Conservation (phyloP, 2,329 filamentous ascomycete species). For the Dactylellina cionopaga region DNA sequence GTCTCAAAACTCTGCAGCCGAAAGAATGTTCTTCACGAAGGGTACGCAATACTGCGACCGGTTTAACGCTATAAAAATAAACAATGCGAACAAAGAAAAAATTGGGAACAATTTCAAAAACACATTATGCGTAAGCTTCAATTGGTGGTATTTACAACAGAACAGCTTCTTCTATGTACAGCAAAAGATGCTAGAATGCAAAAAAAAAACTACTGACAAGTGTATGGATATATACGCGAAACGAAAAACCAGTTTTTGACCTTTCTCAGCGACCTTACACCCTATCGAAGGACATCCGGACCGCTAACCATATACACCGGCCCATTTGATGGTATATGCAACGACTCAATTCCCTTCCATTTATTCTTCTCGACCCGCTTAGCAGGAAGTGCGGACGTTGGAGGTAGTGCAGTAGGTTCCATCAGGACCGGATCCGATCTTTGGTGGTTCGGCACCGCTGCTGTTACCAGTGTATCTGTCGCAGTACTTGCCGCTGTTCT, state of each 20-base stretch:
- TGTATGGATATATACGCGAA: background rate
- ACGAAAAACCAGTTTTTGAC: too few relatives aligned
- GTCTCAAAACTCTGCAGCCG: too few relatives aligned
- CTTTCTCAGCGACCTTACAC: too few relatives aligned
- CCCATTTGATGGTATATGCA: background rate
- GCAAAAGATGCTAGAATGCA: too few relatives aligned
- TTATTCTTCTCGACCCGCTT: slow-evolving; percentile 33
- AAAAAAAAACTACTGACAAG: too few relatives aligned
- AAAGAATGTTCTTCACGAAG: too few relatives aligned
- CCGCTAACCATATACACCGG: background rate
- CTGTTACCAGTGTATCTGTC: slow-evolving; percentile 61
- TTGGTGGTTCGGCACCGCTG: slow-evolving; percentile 60
- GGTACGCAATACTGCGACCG: too few relatives aligned
- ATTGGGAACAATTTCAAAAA: too few relatives aligned
- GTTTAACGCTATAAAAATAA: too few relatives aligned
- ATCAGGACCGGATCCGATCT: slow-evolving; percentile 61
- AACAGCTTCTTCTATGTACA: too few relatives aligned
- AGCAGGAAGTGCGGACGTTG: slow-evolving; percentile 52
- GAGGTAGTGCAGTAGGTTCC: slow-evolving; percentile 58
- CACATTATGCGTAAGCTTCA: too few relatives aligned
- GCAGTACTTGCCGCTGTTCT: slow-evolving; percentile 58
- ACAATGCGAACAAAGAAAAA: too few relatives aligned
- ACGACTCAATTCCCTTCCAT: slow-evolving; percentile 32
- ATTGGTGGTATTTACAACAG: background rate
- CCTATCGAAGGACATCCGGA: background rate